Evolutionary conservation across 2,329 filamentous ascomycete genomes (phyloP).

Genomic region (Colletotrichum phormii): DNA sequence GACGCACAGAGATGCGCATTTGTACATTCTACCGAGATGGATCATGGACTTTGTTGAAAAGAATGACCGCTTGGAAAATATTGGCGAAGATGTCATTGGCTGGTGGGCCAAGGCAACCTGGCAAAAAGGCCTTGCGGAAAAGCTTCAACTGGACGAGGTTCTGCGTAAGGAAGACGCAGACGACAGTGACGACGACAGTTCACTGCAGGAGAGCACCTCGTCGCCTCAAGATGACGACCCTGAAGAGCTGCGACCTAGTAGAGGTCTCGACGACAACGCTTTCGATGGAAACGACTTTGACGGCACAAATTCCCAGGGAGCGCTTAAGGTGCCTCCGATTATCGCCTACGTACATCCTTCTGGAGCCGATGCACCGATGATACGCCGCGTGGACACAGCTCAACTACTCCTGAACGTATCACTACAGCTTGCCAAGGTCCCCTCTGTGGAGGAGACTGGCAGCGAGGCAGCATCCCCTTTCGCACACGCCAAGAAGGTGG

Average conservation of each 20-base stretch:
- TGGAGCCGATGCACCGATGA: constrained; percentile 66
- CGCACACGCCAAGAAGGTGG: constrained; percentile 82
- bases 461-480: constrained; percentile 74
- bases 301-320: constrained; percentile 40
- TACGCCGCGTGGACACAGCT: constrained; percentile 90
- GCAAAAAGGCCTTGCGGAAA: constrained; percentile 84
- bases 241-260: constrained; percentile 35
- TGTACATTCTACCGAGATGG: constrained; percentile 96
- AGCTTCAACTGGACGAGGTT: constrained; percentile 78
- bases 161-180: constrained; percentile 60
- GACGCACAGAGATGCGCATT: constrained; percentile 89
- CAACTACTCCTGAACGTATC: constrained; percentile 85
- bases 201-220: constrained; percentile 43
- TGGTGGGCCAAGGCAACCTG: constrained; percentile 97
- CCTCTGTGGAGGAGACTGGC: constrained; percentile 74
- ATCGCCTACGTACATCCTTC: constrained; percentile 84
- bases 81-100: constrained; percentile 91
- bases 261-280: constrained; percentile 2
- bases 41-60: constrained; percentile 83
- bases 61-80: constrained; percentile 86
- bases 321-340: constrained; percentile 72
- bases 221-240: constrained; percentile 42
- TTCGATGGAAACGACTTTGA: constrained; percentile 31
- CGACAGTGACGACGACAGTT: constrained; percentile 52
- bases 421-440: constrained; percentile 86